phyloP scores from a whole-genome alignment of 2,329 filamentous ascomycete species.

The Pezicula rhizophila region DNA sequence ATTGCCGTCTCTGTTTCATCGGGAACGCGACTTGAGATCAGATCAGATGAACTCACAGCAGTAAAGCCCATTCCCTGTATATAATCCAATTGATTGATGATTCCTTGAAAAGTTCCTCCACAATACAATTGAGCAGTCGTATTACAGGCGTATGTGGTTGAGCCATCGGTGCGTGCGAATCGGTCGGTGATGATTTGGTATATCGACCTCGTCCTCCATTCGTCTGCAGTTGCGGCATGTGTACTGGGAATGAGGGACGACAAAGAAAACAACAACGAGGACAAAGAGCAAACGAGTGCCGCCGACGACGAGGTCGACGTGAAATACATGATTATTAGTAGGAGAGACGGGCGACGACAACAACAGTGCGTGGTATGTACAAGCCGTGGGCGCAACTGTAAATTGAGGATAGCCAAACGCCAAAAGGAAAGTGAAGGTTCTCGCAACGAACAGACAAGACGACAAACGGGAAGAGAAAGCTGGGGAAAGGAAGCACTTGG shows the following conservation, averaged over 20 bases:
- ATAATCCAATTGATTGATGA: slow-evolving; percentile 39
- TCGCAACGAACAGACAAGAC: no score
- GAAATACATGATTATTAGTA: not conserved
- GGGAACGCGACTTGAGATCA: not conserved
- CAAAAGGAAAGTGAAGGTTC: not conserved
- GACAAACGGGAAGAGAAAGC: no score
- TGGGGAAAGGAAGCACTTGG: no score
- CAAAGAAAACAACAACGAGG: not conserved
- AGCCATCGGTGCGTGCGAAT: slow-evolving; percentile 32
- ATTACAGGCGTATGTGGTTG: slow-evolving; percentile 2
- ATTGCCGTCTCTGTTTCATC: not conserved
- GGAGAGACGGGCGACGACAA: not conserved
- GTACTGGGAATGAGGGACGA: not conserved
- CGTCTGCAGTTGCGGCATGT: slow-evolving; percentile 3
- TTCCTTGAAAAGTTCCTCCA: slow-evolving; percentile 39
- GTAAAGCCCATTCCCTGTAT: slow-evolving; percentile 35
- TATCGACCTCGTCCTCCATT: slow-evolving; percentile 33
- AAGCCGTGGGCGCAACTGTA: not conserved
- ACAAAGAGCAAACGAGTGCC: not conserved
- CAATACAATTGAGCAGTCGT: slow-evolving; percentile 33
- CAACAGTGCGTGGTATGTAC: not conserved
- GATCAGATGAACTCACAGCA: slow-evolving; percentile 14
- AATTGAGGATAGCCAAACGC: not conserved
- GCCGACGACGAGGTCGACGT: not conserved
- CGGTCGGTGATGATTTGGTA: slow-evolving; percentile 39